These are phyloP conservation scores for Megacollybia marginata DNA, from an alignment of 768 basidiomycete species.

Conservation along the genomic window DNA sequence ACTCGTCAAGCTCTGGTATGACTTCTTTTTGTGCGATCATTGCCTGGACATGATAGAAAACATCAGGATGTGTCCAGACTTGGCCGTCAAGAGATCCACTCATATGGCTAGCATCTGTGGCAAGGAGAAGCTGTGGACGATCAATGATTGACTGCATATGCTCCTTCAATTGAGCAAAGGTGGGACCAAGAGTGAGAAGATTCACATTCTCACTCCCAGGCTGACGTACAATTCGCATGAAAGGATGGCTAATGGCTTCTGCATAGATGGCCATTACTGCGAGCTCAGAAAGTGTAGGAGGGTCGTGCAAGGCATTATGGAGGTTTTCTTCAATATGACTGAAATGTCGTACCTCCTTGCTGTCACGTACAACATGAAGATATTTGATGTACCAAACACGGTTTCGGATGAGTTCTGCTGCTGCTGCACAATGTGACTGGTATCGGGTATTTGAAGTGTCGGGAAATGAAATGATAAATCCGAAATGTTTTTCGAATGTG, in stretches of 20 bases:
- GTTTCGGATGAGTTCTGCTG: constrained; percentile 15
- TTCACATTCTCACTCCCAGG: constrained; percentile 8
- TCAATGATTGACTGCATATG: constrained; percentile 13
- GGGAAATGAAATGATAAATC: constrained; percentile 14
- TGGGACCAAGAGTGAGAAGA: constrained; percentile 17
- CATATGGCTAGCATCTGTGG: constrained; percentile 6
- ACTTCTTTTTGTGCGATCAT: background rate
- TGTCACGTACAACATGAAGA: constrained; percentile 15
- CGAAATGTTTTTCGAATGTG: constrained; percentile 10
- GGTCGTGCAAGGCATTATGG: constrained; percentile 15
- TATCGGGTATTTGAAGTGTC: constrained; percentile 25
- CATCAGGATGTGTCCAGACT: constrained; percentile 15
- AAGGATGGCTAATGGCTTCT: constrained; percentile 19
- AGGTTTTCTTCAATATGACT: constrained; percentile 19
- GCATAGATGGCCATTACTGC: constrained; percentile 16
- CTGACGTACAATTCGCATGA: constrained; percentile 15
- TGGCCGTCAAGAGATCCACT: constrained; percentile 17
- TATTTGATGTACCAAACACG: constrained; percentile 14
- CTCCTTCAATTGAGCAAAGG: constrained; percentile 10
- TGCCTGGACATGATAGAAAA: constrained; percentile 9
- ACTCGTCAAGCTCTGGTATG: constrained; percentile 11
- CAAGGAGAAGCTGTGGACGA: constrained; percentile 12
- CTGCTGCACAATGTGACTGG: constrained; percentile 16
- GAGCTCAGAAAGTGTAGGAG: constrained; percentile 20
- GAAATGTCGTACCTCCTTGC: constrained; percentile 17